A percentile compares a stretch with the other conserved stretches of the same genome.
Conservation (phyloP, 371 early-diverging fungal genomes). For the Mucor saturninus region DNA sequence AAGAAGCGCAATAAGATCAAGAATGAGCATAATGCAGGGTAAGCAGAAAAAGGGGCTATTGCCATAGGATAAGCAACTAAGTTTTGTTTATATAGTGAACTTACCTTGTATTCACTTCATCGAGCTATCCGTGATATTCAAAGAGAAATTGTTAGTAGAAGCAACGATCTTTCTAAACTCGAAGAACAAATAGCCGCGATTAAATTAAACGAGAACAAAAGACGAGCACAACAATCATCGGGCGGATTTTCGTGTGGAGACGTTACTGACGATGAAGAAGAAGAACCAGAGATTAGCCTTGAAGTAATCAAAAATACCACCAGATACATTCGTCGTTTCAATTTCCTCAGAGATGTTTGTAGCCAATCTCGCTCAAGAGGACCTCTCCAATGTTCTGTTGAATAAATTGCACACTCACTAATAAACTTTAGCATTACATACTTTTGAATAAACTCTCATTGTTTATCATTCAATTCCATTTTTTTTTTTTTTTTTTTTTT, state of each 20-base stretch:
- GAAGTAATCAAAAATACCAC: slow-evolving; percentile 18
- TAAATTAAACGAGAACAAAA: slow-evolving; percentile 8
- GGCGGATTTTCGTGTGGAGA: slow-evolving; percentile 21
- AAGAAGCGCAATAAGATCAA: slow-evolving; percentile 19
- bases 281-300: slow-evolving; percentile 1
- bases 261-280: slow-evolving; percentile 25
- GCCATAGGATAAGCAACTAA: not conserved
- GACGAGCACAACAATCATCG: slow-evolving; percentile 7
- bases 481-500: not conserved
- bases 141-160: slow-evolving; percentile 23
- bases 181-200: slow-evolving; percentile 26
- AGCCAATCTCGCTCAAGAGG: slow-evolving; percentile 11
- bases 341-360: slow-evolving; percentile 24
- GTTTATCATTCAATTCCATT: too few species aligned
- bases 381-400: slow-evolving; percentile 10
- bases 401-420: not conserved
- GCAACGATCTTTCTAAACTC: slow-evolving; percentile 21
- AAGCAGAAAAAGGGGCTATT: not conserved
- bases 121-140: slow-evolving; percentile 39
- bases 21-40: slow-evolving; percentile 19
- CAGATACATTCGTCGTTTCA: slow-evolving; percentile 25
- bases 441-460: too few species aligned
- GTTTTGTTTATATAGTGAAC: slow-evolving; percentile 12
- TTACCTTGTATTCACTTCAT: slow-evolving; percentile 36
- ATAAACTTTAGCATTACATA: too few species aligned